Percentiles rank a stretch among this genome's conserved stretches.
phyloP scores from a whole-genome alignment of 495 filamentous ascomycete species.

The Beverwykella pulmonaria region DNA sequence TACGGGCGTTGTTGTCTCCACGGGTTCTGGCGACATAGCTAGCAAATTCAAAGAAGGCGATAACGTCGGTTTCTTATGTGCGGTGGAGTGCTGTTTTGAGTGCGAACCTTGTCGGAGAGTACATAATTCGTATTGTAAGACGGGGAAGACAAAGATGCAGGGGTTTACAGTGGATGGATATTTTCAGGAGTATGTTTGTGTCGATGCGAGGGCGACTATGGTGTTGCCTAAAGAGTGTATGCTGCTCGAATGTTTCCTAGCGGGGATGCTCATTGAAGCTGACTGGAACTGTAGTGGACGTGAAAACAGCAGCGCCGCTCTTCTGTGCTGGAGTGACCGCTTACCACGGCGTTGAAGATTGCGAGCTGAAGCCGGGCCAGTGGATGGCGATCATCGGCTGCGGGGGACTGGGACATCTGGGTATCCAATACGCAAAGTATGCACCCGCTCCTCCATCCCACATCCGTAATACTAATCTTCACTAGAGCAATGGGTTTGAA shows the following conservation, averaged over 20 bases:
- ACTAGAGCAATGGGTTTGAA: conserved; percentile 39
- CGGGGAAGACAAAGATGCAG: conserved; percentile 39
- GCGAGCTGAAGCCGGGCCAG: conserved; percentile 32
- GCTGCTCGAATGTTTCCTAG: not conserved
- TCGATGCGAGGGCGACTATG: conserved; percentile 37
- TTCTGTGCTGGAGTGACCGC: conserved; percentile 44
- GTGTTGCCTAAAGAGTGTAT: conserved; percentile 32
- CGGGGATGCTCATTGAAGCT: not conserved
- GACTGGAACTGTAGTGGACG: conserved; percentile 29
- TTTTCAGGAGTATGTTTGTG: conserved; percentile 41
- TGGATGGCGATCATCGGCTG: conserved; percentile 43
- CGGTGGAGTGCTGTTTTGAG: conserved; percentile 42
- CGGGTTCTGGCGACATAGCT: conserved; percentile 26
- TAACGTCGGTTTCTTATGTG: conserved; percentile 37
- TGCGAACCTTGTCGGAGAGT: conserved; percentile 34
- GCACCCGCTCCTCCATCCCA: not conserved
- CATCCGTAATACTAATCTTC: not conserved
- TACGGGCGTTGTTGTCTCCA: conserved; percentile 32
- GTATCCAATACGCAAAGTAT: conserved; percentile 42
- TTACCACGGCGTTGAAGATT: conserved; percentile 38
- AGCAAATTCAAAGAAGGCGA: conserved; percentile 43
- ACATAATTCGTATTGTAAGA: conserved; percentile 34
- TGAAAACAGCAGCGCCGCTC: conserved; percentile 38
- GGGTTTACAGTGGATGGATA: conserved; percentile 41
- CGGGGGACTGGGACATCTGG: conserved; percentile 41